These are phyloP conservation scores for Fusarium lateritium DNA, from an alignment of 2,329 filamentous ascomycete genomes.

Conservation along the genomic window DNA sequence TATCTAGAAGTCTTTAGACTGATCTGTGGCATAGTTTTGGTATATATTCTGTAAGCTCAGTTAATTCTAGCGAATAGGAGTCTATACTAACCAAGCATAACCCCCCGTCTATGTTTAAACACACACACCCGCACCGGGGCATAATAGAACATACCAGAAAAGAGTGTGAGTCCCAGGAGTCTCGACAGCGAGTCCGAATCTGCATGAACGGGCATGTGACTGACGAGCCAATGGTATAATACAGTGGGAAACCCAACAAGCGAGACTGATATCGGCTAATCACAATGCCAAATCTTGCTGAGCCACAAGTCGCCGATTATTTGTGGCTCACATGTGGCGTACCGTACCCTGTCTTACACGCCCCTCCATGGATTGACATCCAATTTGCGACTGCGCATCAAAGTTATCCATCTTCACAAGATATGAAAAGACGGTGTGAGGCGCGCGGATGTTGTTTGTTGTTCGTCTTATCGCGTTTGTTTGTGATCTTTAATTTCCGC, in stretches of 20 bases:
- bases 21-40: too few species aligned
- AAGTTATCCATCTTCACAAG: slow-evolving; percentile 5
- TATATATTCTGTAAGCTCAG: too few species aligned
- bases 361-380: slow-evolving; percentile 9
- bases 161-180: too few species aligned
- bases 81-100: not conserved
- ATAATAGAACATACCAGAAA: too few species aligned
- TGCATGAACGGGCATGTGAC: too few species aligned
- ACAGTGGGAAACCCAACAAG: too few species aligned
- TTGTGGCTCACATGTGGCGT: slow-evolving; percentile 19
- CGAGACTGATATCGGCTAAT: too few species aligned
- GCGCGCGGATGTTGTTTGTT: slow-evolving; percentile 25
- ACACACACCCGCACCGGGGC: too few species aligned
- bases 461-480: slow-evolving; percentile 21
- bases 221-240: too few species aligned
- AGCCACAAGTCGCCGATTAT: slow-evolving; percentile 1
- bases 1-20: too few species aligned
- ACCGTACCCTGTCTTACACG: not conserved
- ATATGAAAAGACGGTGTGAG: slow-evolving; percentile 43
- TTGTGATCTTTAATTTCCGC: slow-evolving; percentile 36
- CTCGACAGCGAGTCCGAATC: too few species aligned
- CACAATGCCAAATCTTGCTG: too few species aligned
- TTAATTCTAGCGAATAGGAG: not conserved
- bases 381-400: slow-evolving; percentile 1
- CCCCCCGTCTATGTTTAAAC: not conserved